Base-by-base conservation (phyloP, 2,329 filamentous ascomycete species). In the Erysiphe pulchra region DNA sequence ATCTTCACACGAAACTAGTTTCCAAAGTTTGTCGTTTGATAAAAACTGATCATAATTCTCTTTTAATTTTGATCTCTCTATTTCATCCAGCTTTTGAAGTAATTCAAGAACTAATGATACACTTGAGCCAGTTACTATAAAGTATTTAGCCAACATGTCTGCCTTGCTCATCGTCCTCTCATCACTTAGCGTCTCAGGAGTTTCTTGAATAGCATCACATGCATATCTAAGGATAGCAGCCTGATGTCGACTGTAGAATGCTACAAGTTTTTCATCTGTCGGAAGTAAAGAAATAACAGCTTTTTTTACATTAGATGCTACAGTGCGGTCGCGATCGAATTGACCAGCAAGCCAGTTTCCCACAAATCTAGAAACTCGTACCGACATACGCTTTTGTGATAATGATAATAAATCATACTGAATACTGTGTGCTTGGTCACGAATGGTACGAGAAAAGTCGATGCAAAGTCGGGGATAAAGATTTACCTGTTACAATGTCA, bases 261-360 rank as follows among this genome's bases (percentile, higher is more conserved):
- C 70, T 18, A 65, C 63, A 34, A 79, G 65, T 62, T 94, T 98
- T 47, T 92, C 84, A 16, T 80, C 72, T 0, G 79, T 84, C 17
- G 71, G 71, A 46, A 95, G 78, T 37, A 93, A 81, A 2, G 70
- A 71, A 0, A 71, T 70, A 16, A 94, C 66, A 0, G 86, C 80
- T 41, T 87, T 77, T 48, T 72, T 69, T 1, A 86, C 85, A n/a
- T 82, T 75, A 47, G 76, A 74, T 8, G 80, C 69, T 13, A 85
- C 84, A 16, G 69, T 69, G 46, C 76, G 75, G 57, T 98, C 87
- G 52, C 73, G 79, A 59, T 98, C 90, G 57, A 85, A 92, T 1
- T 80, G 71, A 1, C 87, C 90, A 8, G 82, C 80, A 12, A 95
- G 69, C 90, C 92, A 98, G n/a, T 83, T 70, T 10, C 80, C 85